Evolutionary conservation across 495 filamentous ascomycete species (phyloP), one percentile per base, ranked within the genome.

Genomic region (Lindgomyces ingoldianus): DNA sequence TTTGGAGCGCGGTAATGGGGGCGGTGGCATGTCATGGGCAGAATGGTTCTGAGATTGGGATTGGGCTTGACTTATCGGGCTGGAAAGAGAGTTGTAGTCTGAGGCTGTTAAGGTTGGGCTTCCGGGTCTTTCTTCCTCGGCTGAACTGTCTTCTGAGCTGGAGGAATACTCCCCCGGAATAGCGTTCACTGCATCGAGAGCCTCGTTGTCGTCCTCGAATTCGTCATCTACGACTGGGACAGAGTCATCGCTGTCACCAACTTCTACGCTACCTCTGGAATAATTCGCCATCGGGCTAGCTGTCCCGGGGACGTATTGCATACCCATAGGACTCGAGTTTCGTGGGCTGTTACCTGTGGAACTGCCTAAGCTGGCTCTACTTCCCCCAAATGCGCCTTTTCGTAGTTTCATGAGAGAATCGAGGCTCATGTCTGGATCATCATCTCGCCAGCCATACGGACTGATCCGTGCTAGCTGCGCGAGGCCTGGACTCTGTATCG

Each of bases 371-470:
- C 89, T 92, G 0, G 80, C 86, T 68, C 91, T 87, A 64, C 89
- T 93, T 0, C 89, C 89, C 33, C 90, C 90, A 84, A 90, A 96
- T 0, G 91, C 89, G 50, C 82, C 86, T 9, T 82, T 86, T 0
- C 91, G 82, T 33, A 94, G 75, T 65, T 85, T 89, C 76, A 90
- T 80, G 2, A 96, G 77, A 3, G 88, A 83, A 21, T 84, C 81
- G 19, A 96, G 75, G 11, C 81, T 84, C 83, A 93, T 87, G 41
- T 88, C 83, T 55, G 91, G 88, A 33, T 89, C 72, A 19, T 74
- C 72, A 24, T 64, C 87, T 6, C 82, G 77, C 47, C 72, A 72
- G 2, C 81, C 78, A 49, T 77, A 79, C 14, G 72, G 70, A 19
- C 85, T 81, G 78, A 93, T 81, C 62, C 88, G 82, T 10, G 88